Evolutionary conservation across 192 early-diverging fungal genomes (phyloP), one percentile per base, ranked within the genome.

Genomic region (Linnemannia elongata): DNA sequence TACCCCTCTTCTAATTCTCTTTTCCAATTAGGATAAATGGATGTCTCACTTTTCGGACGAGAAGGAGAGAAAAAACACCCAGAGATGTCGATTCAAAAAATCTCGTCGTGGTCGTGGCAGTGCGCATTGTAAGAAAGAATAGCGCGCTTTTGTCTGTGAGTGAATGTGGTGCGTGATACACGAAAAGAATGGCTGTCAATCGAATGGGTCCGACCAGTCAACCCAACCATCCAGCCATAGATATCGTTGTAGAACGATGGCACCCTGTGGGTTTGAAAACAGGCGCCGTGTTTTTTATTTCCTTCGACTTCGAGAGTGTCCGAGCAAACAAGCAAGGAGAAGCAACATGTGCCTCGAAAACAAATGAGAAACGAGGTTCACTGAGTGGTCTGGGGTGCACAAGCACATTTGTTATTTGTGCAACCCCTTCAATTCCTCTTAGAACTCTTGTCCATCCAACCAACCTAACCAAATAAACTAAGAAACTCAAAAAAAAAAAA

Each of bases 11-110:
- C 44, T 2, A 45, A 12, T 45, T 15, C 15, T 33, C 12, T 0
- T 33, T 15, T 63, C n/a, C 5, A 10, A 63, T 10, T 66, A 1
- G 12, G 24, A 66, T 30, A 15, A 52, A 66, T 66, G 10, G 55
- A 60, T 66, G 60, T 66, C 60, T 66, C 60, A 66, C 60, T 66
- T 33, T 12, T 66, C 30, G 60, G 60, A 33, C n/a, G 33, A 66
- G 60, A 60, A n/a, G 60, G 12, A 33, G 3, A 3, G 27, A 33
- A 33, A 4, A 33, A 10, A 9, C 10, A 66, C n/a, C 60, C 60
- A 13, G 10, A 27, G 5, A 30, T 15, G 15, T 66, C 12, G 10
- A 27, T 8, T 27, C 54, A 27, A 63, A 27, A 12, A 7, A 63
- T 8, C 8, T 57, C 24, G 52, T 6, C 6, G 20, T 22, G 18